These are phyloP conservation scores for Penicillium polonicum DNA, from an alignment of 2,329 filamentous ascomycete genomes.

Conservation along the genomic window DNA sequence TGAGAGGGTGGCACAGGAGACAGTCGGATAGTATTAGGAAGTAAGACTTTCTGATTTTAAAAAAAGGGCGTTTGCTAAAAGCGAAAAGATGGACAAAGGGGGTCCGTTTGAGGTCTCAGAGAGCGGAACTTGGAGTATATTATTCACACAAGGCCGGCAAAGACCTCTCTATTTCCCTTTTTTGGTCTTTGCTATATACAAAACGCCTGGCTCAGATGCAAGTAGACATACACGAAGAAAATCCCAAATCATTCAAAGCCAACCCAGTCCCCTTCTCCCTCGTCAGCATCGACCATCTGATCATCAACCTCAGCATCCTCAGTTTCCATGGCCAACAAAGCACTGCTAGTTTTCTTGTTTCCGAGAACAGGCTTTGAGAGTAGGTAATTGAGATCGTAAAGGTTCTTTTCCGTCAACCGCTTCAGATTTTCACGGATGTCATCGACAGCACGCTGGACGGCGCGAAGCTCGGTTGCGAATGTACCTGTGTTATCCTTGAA, in stretches of 20 bases:
- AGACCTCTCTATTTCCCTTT: constrained; percentile 23
- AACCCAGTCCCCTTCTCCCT: constrained; percentile 54
- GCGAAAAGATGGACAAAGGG: background rate
- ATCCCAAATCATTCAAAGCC: constrained; percentile 49
- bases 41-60: background rate
- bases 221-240: constrained; percentile 22
- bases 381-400: constrained; percentile 85
- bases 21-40: constrained; percentile 18
- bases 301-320: constrained; percentile 29
- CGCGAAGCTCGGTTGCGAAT: constrained; percentile 79
- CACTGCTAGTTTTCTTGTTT: constrained; percentile 29
- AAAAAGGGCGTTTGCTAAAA: constrained; percentile 3
- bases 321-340: constrained; percentile 34
- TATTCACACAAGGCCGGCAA: constrained; percentile 7
- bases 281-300: constrained; percentile 34
- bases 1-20: constrained; percentile 17
- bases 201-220: constrained; percentile 31
- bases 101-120: constrained; percentile 12
- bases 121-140: constrained; percentile 2
- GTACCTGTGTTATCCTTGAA: constrained; percentile 76
- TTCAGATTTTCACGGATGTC: constrained; percentile 81
- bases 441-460: constrained; percentile 75
- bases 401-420: constrained; percentile 80
- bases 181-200: constrained; percentile 20
- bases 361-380: constrained; percentile 52